A percentile compares a stretch with the other conserved stretches of the same genome.
Evolutionary conservation across 352 stramenopile species (phyloP).

Genomic region (Phytophthora pinifolia): DNA sequence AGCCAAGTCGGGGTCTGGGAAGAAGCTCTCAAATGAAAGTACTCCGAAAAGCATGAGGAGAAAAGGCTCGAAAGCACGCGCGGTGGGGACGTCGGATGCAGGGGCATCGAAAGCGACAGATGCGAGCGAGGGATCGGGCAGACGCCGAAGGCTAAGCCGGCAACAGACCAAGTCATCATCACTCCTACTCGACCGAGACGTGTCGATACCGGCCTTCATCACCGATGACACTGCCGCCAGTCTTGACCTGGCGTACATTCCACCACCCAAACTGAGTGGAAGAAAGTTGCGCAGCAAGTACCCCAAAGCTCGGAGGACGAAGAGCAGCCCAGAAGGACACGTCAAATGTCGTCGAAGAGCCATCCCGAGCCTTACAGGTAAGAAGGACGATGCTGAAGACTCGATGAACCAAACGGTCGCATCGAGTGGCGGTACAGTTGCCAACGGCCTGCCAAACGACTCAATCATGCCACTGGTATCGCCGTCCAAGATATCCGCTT

Average conservation of each 20-base stretch:
- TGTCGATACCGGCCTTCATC: slow-evolving; percentile 12
- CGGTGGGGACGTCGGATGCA: slow-evolving; percentile 15
- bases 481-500: slow-evolving; percentile 10
- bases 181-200: slow-evolving; percentile 16
- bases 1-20: slow-evolving; percentile 20
- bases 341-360: slow-evolving; percentile 25
- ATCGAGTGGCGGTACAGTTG: neutral
- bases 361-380: slow-evolving; percentile 14
- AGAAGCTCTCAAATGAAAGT: slow-evolving; percentile 18
- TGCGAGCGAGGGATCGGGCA: slow-evolving; percentile 14
- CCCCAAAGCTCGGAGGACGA: slow-evolving; percentile 22
- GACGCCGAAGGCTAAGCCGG: slow-evolving; percentile 18
- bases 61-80: slow-evolving; percentile 22
- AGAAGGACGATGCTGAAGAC: slow-evolving; percentile 8
- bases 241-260: slow-evolving; percentile 18
- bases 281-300: slow-evolving; percentile 42
- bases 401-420: slow-evolving; percentile 1
- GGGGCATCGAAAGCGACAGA: slow-evolving; percentile 16
- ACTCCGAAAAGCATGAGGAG: slow-evolving; percentile 17
- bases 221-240: slow-evolving; percentile 9
- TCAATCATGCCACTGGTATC: slow-evolving; percentile 28
- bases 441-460: slow-evolving; percentile 8
- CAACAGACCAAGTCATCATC: slow-evolving; percentile 24
- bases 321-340: slow-evolving; percentile 24
- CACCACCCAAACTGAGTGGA: slow-evolving; percentile 33